These are phyloP conservation scores for Pseudogymnoascus sp. DNA, from an alignment of 2,329 filamentous ascomycete genomes.

Conservation along the genomic window DNA sequence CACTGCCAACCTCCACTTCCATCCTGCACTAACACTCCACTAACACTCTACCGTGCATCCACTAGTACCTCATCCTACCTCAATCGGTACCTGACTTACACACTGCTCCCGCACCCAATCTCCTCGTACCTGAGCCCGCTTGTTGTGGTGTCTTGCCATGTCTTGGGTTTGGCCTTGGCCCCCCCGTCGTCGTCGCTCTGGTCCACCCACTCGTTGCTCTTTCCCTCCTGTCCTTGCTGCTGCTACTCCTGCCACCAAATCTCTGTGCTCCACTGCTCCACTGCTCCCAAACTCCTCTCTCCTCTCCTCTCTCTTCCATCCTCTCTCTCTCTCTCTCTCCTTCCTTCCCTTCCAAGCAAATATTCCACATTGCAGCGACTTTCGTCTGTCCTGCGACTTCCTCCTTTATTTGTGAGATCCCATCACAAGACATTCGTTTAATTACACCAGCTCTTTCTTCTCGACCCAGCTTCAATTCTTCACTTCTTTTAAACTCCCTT, in stretches of 20 bases:
- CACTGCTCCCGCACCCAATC: not conserved
- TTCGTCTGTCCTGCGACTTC: not conserved
- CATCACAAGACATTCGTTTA: not conserved
- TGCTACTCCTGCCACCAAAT: not conserved
- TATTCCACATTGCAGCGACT: not conserved
- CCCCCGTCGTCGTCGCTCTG: not conserved
- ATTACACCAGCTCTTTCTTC: not conserved
- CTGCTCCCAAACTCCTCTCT: no score
- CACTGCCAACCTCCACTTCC: no score
- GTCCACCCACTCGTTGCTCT: not conserved
- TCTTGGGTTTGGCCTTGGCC: not conserved
- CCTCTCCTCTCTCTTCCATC: not conserved
- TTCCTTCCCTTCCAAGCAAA: not conserved
- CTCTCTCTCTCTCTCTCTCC: not conserved
- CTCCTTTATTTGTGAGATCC: not conserved
- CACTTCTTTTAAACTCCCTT: not conserved
- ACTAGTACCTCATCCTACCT: not conserved
- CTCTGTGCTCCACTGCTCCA: not conserved
- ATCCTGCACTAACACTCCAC: no score
- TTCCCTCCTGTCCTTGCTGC: not conserved
- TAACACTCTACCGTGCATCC: not conserved
- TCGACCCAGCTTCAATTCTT: not conserved
- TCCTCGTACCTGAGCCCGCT: not conserved
- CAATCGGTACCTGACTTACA: constrained; percentile 1
- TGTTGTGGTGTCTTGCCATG: not conserved